A percentile compares a stretch with the other conserved stretches of the same genome.
Evolutionary conservation across 177 flowering plant genomes (phyloP).

Genomic region (Vitis hybrid): DNA sequence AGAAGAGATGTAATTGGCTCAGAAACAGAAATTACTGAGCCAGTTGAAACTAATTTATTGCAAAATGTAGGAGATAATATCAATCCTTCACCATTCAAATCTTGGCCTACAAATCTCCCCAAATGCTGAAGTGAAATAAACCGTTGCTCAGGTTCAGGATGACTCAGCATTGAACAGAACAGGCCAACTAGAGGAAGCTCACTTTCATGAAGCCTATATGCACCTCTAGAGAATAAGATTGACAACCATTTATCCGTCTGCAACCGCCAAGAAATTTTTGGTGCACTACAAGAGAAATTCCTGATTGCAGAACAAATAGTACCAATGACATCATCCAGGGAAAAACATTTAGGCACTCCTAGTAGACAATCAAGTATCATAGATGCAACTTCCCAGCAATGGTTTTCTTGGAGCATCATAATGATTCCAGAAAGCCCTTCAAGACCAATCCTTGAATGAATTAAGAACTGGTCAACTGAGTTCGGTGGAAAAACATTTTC

Average conservation of each 20-base stretch:
- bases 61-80: constrained; percentile 15
- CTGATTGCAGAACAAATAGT: constrained; percentile 58
- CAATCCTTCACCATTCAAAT: constrained; percentile 30
- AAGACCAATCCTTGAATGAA: constrained; percentile 56
- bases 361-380: constrained; percentile 68
- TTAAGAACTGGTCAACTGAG: constrained; percentile 24
- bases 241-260: constrained; percentile 76
- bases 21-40: constrained; percentile 26
- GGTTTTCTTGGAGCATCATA: constrained; percentile 44
- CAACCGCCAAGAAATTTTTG: constrained; percentile 74
- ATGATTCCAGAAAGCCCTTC: constrained; percentile 50
- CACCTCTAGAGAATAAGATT: constrained; percentile 47
- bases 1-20: constrained; percentile 47
- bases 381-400: constrained; percentile 84
- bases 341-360: constrained; percentile 46
- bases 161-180: constrained; percentile 57
- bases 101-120: constrained; percentile 56
- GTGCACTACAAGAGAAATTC: constrained; percentile 56
- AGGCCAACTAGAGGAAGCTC: constrained; percentile 53
- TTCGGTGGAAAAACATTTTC: constrained; percentile 19
- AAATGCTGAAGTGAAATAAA: constrained; percentile 65
- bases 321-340: constrained; percentile 45
- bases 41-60: constrained; percentile 26
- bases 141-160: constrained; percentile 86
- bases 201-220: constrained; percentile 33